Conservation (phyloP, 106 monocot species). For the Chionographis japonica region DNA sequence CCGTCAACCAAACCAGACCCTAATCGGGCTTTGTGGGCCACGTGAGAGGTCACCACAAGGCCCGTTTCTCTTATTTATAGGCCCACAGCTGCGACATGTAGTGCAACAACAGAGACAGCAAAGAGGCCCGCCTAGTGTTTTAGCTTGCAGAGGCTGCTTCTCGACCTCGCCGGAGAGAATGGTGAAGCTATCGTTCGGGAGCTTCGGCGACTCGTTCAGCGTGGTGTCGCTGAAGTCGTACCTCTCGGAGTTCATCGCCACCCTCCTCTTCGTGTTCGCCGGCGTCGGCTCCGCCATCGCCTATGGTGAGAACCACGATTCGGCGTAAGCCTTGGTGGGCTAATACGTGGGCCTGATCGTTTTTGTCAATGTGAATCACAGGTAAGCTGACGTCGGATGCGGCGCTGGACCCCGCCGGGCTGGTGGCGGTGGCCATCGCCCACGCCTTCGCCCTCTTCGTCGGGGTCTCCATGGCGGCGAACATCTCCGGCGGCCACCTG, state of each 20-base stretch:
- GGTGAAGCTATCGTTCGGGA: constrained; percentile 49
- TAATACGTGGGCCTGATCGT: not conserved
- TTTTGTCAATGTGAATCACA: constrained; percentile 5
- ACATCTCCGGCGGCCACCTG: constrained; percentile 77
- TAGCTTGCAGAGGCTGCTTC: too few relatives aligned
- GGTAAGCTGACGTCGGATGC: constrained; percentile 50
- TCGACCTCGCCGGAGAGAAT: constrained; percentile 8
- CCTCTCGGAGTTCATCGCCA: constrained; percentile 63
- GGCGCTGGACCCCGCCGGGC: constrained; percentile 56
- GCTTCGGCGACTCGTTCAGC: constrained; percentile 47
- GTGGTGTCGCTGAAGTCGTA: constrained; percentile 37
- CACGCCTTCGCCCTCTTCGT: constrained; percentile 70
- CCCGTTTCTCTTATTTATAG: too few relatives aligned
- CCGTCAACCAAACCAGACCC: too few relatives aligned
- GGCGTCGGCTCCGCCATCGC: constrained; percentile 63
- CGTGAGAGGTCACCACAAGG: too few relatives aligned
- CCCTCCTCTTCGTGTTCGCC: constrained; percentile 58
- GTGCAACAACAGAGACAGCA: too few relatives aligned
- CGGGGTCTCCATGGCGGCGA: constrained; percentile 65
- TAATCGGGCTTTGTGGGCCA: too few relatives aligned
- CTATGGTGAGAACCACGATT: constrained; percentile 19
- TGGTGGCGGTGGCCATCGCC: constrained; percentile 53
- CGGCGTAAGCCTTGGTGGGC: too few relatives aligned
- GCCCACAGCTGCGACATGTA: too few relatives aligned
- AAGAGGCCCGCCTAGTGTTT: too few relatives aligned